These are phyloP conservation scores for Smittium mucronatum DNA, from an alignment of 371 early-diverging fungal species.

Conservation along the genomic window DNA sequence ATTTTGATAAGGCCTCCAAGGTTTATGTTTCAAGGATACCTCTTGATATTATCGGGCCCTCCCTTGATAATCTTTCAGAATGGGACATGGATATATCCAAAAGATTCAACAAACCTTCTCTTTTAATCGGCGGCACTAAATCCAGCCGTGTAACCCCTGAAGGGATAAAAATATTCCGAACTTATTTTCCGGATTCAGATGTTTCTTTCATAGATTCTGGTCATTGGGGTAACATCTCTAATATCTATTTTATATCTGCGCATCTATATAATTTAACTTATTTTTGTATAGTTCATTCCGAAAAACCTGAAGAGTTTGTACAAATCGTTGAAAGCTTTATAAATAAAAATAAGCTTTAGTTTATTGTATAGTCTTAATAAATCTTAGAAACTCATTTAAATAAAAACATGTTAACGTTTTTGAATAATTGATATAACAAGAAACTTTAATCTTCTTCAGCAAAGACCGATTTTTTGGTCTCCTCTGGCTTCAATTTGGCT, in stretches of 20 bases:
- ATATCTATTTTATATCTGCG: neutral
- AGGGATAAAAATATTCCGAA: constrained; percentile 35
- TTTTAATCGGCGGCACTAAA: constrained; percentile 67
- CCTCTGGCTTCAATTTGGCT: constrained; percentile 8
- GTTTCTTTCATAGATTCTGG: constrained; percentile 58
- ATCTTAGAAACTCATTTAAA: neutral
- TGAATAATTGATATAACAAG: too few species aligned
- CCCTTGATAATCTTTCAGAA: constrained; percentile 41
- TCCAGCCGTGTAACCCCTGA: constrained; percentile 49
- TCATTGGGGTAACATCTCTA: constrained; percentile 62
- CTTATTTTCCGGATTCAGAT: constrained; percentile 49
- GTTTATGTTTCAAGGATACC: constrained; percentile 56
- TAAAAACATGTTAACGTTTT: too few species aligned
- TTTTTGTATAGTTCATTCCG: constrained; percentile 53
- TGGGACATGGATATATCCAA: constrained; percentile 34
- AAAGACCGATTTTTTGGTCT: neutral
- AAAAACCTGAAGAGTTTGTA: constrained; percentile 53
- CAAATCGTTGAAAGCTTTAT: constrained; percentile 20
- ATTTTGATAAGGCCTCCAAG: constrained; percentile 24
- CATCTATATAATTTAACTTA: constrained; percentile 3
- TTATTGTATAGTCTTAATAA: neutral
- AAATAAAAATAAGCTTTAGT: neutral
- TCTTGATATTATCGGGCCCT: constrained; percentile 43
- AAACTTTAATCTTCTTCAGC: constrained; percentile 7
- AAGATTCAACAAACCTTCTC: constrained; percentile 41